Evolutionary conservation across 768 basidiomycete species (phyloP), one percentile per base, ranked within the genome.

Genomic region (Tubosaeta brunneosetosa): DNA sequence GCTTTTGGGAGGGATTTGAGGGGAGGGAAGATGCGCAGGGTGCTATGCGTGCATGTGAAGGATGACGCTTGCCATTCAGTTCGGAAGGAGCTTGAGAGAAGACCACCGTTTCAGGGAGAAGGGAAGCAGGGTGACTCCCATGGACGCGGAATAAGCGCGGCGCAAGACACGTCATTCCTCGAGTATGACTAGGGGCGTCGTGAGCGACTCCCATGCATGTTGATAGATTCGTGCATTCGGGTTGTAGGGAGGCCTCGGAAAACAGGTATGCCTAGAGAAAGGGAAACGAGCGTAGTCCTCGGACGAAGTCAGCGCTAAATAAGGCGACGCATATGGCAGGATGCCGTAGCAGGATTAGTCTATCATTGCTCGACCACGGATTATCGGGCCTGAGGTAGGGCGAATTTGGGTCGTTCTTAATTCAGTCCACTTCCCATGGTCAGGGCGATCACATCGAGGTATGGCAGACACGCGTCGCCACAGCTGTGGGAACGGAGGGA

Each of bases 41-140:
- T 31, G 31, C 31, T 26, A 50, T 49, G 50, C 36, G 27, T 8
- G 22, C 55, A 55, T 51, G 57, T 46, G 50, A 53, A 44, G 37
- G 51, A 43, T 27, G 49, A 45, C 53, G 53, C 53, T 63, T 55
- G 47, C 44, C 49, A 37, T 46, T 55, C 49, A 44, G 44, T 49
- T 52, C 63, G 63, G 63, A 65, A 64, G 61, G 64, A 66, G 10
- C 62, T 52, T 56, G 52, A 22, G 41, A 54, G 49, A 54, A 56
- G 52, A 11, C 12, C 37, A 42, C 52, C 57, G 32, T 65, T 52
- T 41, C 38, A 44, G 49, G 46, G 44, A 31, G 42, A 50, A 26
- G 45, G 31, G 52, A 64, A 65, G 51, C 37, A 47, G 34, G 43
- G 50, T 44, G 55, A 60, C 53, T 55, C 53, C 29, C 47, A 51